Conservation (phyloP, 2,329 filamentous ascomycete species). For the Cryphonectria parasitica region DNA sequence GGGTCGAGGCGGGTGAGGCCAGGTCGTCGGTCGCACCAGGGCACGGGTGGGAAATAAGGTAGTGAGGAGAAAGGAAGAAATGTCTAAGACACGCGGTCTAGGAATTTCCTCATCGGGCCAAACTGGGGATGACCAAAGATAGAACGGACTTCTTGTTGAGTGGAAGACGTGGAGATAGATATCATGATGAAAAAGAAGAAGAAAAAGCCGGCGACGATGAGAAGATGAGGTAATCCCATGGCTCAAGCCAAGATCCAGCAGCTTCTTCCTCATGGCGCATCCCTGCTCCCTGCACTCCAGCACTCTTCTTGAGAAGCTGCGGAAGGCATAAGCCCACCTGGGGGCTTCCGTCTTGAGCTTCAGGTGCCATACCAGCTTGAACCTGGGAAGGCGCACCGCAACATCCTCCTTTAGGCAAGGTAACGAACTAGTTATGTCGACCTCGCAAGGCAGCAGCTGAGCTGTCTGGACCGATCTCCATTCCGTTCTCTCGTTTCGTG, state of each 20-base stretch:
- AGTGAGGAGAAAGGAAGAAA: neutral
- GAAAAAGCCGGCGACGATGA: neutral
- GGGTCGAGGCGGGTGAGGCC: neutral
- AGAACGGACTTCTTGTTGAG: neutral
- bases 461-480: neutral
- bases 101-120: slow-evolving; percentile 2
- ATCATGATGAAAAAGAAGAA: neutral
- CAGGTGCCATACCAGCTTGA: neutral
- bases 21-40: neutral
- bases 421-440: neutral
- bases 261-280: slow-evolving; percentile 5
- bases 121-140: neutral
- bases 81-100: slow-evolving; percentile 21
- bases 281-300: neutral
- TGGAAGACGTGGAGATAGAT: neutral
- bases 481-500: neutral
- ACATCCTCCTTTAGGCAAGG: neutral
- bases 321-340: neutral
- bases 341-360: neutral
- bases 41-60: neutral
- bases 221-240: neutral
- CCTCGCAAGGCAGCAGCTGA: neutral
- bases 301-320: neutral
- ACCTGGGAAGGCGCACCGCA: neutral
- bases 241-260: neutral